Base-by-base conservation (phyloP, 2,329 filamentous ascomycete genomes). In the Escovopsis sp. region DNA sequence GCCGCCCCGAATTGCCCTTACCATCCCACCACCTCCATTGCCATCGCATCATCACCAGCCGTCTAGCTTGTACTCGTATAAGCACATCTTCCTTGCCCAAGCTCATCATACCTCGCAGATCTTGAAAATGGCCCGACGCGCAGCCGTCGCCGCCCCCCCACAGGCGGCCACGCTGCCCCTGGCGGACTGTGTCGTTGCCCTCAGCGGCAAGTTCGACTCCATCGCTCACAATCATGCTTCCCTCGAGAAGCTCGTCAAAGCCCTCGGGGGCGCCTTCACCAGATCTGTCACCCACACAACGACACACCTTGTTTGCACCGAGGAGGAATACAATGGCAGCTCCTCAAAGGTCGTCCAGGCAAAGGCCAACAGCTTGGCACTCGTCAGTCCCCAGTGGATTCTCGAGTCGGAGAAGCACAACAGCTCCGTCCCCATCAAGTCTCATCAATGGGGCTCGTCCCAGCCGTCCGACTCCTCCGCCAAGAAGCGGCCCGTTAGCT, bases 331-430 rank as follows among this genome's bases (percentile, higher is more conserved):
- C 47, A 57, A 67, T 7, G 69, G 66, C 36, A 57, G 57, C 1
- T 67, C 68, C 0, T 53, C 60, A 35, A 80, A 80, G 51, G 68
- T 73, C 48, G 62, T 61, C 49, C 57, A 70, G 13, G 72, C 67
- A 5, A 55, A 62, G 9, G 49, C 62, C 11, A 62, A 67, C 30
- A 62, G 56, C 15, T 58, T 81, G 11, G 66, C 66, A 3, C 66
- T 84, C 37, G 68, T 85, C 24, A 65, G 59, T 9, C 55, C 79
- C 0, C 59, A 71, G 12, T 86, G 81, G 81, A 59, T 79, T n/a
- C 47, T 71, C 2, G 68, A 77, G n/a, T 76, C 68, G 16, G 59
- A 71, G 32, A 44, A 47, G 9, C 43, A 55, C 33, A 48, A 51
- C 20, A 50, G 47, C 39, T 48, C 50, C 35, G 46, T 57, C 11